Base-by-base conservation (phyloP, 768 basidiomycete species). In the Austroboletus eburneus region DNA sequence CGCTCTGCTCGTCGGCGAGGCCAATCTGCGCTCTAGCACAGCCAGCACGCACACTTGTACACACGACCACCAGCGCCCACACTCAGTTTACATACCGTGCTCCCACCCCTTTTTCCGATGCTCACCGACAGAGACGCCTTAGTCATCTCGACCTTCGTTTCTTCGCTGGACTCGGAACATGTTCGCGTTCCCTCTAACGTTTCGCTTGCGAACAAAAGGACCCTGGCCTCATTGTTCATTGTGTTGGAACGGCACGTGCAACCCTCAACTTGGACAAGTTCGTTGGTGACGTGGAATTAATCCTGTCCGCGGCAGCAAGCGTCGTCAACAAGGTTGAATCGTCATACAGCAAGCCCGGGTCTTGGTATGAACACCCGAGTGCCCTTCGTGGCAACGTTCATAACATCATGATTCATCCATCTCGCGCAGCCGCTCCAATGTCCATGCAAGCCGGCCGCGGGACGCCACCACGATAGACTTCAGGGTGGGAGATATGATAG, bases 191-290 rank as follows among this genome's bases (percentile, higher is more conserved):
- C 38, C 37, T 41, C 16, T 36, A 24, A n/a, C 22, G n/a, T 46
- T 39, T 38, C 39, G 30, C 51, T 57, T 56, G 51, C 56, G 54
- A 56, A 45, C 18, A 9, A 14, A 9, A 10, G 24, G 42, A 35
- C 56, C 55, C 56, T 57, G 55, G 10, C 51, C 55, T 53, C 46
- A 40, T 55, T 55, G 20, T 18, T 3, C 33, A 22, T 23, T 52
- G 47, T 39, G 16, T 34, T 38, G 39, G n/a, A 37, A 45, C 4
- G 30, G 24, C 30, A n/a, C 35, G 41, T 51, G 43, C 10, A 36
- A 33, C 50, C 50, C 39, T 57, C 2, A 17, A 13, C 24, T 39
- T 12, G 32, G 12, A 17, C 23, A n/a, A n/a, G n/a, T n/a, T n/a
- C n/a, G n/a, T 25, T 51, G 46, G 17, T 24, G 30, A 42, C 37